Percentiles rank a stretch among this genome's conserved stretches.
These are phyloP conservation scores for Fistulina hepatica DNA, from an alignment of 1,284 basidiomycete species.

Conservation along the genomic window DNA sequence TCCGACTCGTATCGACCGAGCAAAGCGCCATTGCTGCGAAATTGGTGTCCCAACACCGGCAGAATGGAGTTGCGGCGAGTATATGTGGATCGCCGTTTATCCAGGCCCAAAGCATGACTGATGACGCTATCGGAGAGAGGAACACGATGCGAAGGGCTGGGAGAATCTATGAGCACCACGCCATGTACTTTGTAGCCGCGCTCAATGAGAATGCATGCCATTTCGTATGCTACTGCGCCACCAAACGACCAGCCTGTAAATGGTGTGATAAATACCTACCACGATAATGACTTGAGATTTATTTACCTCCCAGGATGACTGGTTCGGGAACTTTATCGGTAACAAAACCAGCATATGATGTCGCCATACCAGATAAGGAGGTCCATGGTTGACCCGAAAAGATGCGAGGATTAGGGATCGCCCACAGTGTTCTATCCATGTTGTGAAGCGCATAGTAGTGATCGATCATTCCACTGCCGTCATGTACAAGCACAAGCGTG, in stretches of 20 bases:
- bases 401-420: conserved; percentile 47
- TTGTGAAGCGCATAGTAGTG: conserved; percentile 39
- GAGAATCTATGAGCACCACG: conserved; percentile 56
- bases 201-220: conserved; percentile 39
- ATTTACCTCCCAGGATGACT: conserved; percentile 50
- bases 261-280: conserved; percentile 4
- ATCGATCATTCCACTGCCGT: conserved; percentile 52
- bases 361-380: conserved; percentile 41
- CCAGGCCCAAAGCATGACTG: conserved; percentile 24
- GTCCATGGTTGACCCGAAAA: conserved; percentile 33
- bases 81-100: conserved; percentile 15
- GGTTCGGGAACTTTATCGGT: conserved; percentile 23
- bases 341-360: conserved; percentile 35
- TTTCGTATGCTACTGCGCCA: conserved; percentile 57
- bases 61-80: no score
- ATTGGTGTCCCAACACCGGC: conserved; percentile 30
- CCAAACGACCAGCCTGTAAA: conserved; percentile 65
- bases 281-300: background rate
- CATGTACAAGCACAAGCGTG: conserved; percentile 58
- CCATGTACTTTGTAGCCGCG: conserved; percentile 38
- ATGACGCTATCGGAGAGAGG: conserved; percentile 42
- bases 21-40: conserved; percentile 31
- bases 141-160: conserved; percentile 38
- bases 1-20: conserved; percentile 30
- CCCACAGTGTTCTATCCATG: conserved; percentile 46